Conservation (phyloP, 2,329 filamentous ascomycete genomes). For the Nothophaeocryptopus gaeumannii region DNA sequence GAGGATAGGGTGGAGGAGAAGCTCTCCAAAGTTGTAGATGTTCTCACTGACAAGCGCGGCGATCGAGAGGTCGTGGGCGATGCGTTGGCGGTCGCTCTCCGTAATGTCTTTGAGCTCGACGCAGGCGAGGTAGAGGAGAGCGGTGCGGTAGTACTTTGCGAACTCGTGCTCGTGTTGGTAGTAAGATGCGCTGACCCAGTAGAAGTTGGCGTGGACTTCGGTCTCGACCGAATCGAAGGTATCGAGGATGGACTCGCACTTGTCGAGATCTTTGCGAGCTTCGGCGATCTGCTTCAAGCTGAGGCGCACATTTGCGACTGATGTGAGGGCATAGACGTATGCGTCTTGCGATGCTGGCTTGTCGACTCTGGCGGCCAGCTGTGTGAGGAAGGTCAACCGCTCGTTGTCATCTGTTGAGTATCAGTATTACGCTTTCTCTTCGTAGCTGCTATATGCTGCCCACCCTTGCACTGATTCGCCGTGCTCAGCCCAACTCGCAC, state of each 20-base stretch:
- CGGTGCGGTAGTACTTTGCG: conserved; percentile 94
- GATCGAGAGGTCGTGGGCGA: conserved; percentile 89
- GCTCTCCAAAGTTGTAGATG: conserved; percentile 99
- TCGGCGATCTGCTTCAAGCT: conserved; percentile 75
- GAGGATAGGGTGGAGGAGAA: conserved; percentile 94
- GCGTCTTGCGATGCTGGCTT: conserved; percentile 92
- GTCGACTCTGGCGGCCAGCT: conserved; percentile 83
- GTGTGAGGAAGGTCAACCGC: conserved; percentile 78
- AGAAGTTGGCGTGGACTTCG: conserved; percentile 93
- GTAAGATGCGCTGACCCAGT: conserved; percentile 91
- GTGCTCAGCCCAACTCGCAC: conserved; percentile 86
- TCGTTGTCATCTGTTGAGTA: conserved; percentile 72
- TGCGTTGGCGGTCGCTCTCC: conserved; percentile 69
- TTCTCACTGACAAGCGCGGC: conserved; percentile 88
- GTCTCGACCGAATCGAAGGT: conserved; percentile 93
- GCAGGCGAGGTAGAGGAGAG: conserved; percentile 94
- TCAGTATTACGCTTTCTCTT: not conserved
- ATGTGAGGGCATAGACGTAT: conserved; percentile 88
- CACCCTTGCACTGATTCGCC: conserved; percentile 78
- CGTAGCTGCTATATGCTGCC: conserved; percentile 8
- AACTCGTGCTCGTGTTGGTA: conserved; percentile 90
- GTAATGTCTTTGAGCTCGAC: conserved; percentile 77
- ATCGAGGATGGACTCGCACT: conserved; percentile 83
- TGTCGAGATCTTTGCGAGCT: conserved; percentile 80
- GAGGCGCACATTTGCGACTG: conserved; percentile 83